Evolutionary conservation across 208 protist genomes (phyloP), one percentile per base, ranked within the genome.

Genomic region (Wallacemonas sp.): DNA sequence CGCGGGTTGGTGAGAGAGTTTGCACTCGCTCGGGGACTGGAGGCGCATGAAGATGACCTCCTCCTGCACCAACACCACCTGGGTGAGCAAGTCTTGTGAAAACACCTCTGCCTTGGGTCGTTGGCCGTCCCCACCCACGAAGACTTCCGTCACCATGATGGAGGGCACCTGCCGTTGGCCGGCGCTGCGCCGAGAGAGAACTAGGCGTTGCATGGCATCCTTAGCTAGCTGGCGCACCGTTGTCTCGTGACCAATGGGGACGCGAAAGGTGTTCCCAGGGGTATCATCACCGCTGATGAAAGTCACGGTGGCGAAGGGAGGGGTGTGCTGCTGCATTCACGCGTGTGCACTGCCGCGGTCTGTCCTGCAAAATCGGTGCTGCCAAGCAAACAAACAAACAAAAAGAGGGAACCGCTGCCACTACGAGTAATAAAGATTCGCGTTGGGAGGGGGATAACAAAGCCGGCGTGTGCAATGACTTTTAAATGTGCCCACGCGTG

Each of bases 171-270:
- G 21, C 1, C 53, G 26, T 37, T 66, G 63, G 36, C 62, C 61
- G 6, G 38, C 45, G 5, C 39, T 44, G 39, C 58, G 66, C 4
- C 85, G 79, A 22, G 83, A 81, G 29, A 79, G 41, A 38, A 92
- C 71, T 8, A 91, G 79, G 1, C 89, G 85, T 54, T 79, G 79
- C 83, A 95, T 88, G 8, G 86, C 79, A 26, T 91, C 78, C 71
- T 95, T 95, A 2, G 86, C 89, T 9, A 95, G 80, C 8, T 79
- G 81, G 2, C 83, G 73, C 45, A 95, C 83, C 3, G 89, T 89
- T 2, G 84, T 90, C 39, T 79, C 66, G 30, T 71, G 45, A n/a
- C 26, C 68, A 22, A 95, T 82, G 3, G 89, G 89, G 6, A 95
- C 89, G 27, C 89, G 83, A 44, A 92, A 83, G 9, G 84, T 89